These are phyloP conservation scores for Hexamita inflata DNA, from an alignment of 208 protist genomes.

Conservation along the genomic window DNA sequence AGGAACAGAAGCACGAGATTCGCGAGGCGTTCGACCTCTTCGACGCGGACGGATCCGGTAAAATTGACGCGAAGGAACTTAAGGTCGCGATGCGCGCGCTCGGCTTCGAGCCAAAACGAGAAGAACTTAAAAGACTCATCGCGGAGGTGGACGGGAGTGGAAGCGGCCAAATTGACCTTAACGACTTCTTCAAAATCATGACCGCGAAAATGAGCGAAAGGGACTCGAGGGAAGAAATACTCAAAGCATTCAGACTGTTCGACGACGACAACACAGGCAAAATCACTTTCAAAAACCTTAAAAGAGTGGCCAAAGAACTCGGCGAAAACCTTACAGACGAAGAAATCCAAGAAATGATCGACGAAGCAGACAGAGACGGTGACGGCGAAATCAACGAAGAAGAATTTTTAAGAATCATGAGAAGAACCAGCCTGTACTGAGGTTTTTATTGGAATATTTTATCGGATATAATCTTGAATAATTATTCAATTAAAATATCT, in stretches of 20 bases:
- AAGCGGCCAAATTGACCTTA: constrained; percentile 64
- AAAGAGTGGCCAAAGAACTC: constrained; percentile 68
- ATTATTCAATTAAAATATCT: too few species aligned
- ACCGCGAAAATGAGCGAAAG: constrained; percentile 68
- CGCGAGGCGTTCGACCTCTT: constrained; percentile 51
- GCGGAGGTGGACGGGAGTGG: constrained; percentile 32
- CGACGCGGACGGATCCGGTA: constrained; percentile 52
- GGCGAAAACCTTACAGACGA: constrained; percentile 63
- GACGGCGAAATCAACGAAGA: constrained; percentile 49
- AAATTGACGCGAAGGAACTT: constrained; percentile 65
- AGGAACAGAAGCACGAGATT: constrained; percentile 52
- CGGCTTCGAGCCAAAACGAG: constrained; percentile 76
- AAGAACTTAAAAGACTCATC: constrained; percentile 63
- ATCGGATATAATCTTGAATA: too few species aligned
- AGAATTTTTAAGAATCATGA: constrained; percentile 42
- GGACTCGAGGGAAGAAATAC: constrained; percentile 74
- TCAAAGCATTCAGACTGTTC: constrained; percentile 80
- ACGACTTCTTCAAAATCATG: constrained; percentile 71
- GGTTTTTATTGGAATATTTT: too few species aligned
- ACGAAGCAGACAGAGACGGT: constrained; percentile 59
- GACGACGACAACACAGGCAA: constrained; percentile 77
- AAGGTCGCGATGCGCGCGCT: constrained; percentile 62
- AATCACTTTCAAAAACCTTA: constrained; percentile 72
- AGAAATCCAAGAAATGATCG: constrained; percentile 62
- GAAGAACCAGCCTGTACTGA: too few species aligned